Conservation (phyloP, 192 early-diverging fungal genomes). For the Mortierella alpina region DNA sequence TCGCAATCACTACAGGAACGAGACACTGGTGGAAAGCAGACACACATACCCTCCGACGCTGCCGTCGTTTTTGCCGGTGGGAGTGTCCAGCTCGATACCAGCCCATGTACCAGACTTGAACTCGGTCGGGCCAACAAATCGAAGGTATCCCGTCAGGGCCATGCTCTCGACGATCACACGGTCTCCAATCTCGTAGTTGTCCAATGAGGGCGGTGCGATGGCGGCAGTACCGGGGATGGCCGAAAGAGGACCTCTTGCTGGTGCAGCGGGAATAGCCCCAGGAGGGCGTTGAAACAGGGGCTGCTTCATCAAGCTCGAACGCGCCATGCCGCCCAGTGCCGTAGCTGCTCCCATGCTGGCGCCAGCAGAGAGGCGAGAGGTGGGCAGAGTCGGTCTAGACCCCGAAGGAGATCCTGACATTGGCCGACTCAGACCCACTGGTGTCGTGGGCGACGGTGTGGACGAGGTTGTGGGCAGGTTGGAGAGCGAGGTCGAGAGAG, state of each 20-base stretch:
- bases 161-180: conserved; percentile 73
- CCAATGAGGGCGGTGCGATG: conserved; percentile 52
- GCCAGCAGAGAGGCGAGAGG: conserved; percentile 29
- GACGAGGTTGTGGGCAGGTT: conserved; percentile 33
- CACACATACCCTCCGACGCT: conserved; percentile 68
- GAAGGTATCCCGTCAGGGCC: conserved; percentile 70
- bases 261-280: conserved; percentile 9
- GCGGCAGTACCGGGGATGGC: conserved; percentile 15
- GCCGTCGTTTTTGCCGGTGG: conserved; percentile 83
- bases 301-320: conserved; percentile 31
- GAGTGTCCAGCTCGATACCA: conserved; percentile 79
- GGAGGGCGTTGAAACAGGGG: conserved; percentile 27
- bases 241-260: conserved; percentile 23
- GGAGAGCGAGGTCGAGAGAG: conserved; percentile 29
- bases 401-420: conserved; percentile 36
- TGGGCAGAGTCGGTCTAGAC: conserved; percentile 14
- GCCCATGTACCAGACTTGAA: conserved; percentile 85
- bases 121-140: conserved; percentile 77
- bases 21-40: not conserved
- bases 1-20: not conserved
- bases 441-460: conserved; percentile 25
- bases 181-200: conserved; percentile 61
- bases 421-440: conserved; percentile 6
- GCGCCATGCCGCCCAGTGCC: conserved; percentile 1
- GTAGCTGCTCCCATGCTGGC: conserved; percentile 3